A percentile compares a stretch with the other conserved stretches of the same genome.
These are phyloP conservation scores for Termitomyces sp. DNA, from an alignment of 768 basidiomycete genomes.

Conservation along the genomic window DNA sequence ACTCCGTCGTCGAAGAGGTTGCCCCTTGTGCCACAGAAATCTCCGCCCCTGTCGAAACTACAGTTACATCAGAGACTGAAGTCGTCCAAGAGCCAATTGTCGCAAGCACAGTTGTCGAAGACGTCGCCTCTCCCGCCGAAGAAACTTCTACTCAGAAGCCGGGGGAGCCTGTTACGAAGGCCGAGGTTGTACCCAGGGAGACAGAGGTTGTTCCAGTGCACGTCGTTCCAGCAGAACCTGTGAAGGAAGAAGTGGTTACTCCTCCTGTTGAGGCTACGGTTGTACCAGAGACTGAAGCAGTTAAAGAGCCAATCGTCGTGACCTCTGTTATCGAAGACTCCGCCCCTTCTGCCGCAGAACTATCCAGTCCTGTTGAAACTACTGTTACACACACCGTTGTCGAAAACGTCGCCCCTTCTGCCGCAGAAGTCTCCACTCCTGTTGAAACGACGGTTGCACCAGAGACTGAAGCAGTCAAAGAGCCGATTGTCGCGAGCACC, in stretches of 20 bases:
- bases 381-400: not conserved
- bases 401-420: not conserved
- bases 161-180: not conserved
- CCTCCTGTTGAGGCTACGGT: not conserved
- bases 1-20: too few relatives aligned
- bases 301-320: not conserved
- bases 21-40: not conserved
- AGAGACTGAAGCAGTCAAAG: too few relatives aligned
- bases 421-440: not conserved
- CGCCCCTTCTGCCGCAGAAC: not conserved
- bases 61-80: not conserved
- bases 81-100: not conserved
- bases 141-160: not conserved
- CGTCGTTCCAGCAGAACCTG: not conserved
- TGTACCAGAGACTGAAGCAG: not conserved
- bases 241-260: not conserved
- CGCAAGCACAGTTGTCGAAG: not conserved
- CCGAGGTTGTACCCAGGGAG: not conserved
- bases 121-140: not conserved
- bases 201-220: not conserved
- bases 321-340: not conserved
- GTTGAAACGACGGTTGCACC: too few relatives aligned
- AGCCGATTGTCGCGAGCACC: too few relatives aligned
- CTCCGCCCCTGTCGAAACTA: too few relatives aligned
- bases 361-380: not conserved